Evolutionary conservation across 768 basidiomycete genomes (phyloP), one percentile per base, ranked within the genome.

Genomic region (Leccinum arenicola): DNA sequence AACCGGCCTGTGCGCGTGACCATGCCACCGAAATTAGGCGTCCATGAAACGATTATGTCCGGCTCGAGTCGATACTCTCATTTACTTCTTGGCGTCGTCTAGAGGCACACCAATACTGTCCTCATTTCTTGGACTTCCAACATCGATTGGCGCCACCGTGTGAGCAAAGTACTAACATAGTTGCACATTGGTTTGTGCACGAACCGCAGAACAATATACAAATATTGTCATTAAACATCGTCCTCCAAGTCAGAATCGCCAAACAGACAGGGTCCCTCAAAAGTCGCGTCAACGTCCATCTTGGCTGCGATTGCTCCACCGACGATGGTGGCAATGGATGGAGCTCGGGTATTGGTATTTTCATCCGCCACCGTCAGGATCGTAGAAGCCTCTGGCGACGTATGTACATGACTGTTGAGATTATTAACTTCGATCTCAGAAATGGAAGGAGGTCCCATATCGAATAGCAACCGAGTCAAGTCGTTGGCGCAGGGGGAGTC

Each of bases 191-290:
- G 12, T 1, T 29, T 17, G 56, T 7, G 25, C 25, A 36, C 27
- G 25, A 23, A 15, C 19, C 14, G 33, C 1, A 27, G 7, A 43
- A 15, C 45, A 40, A 31, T 17, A n/a, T 38, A 36, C 52, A 6
- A 27, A 27, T 27, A 61, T 27, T 33, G 27, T 52, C 29, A 6
- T 36, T 54, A 71, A 50, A 43, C 40, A 3, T 53, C 63, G 31
- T 73, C 73, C 21, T 67, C 71, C 50, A 68, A 33, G 53, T 72
- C 71, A 45, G 71, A 74, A 17, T 72, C 71, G 52, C 55, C 59
- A 56, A 72, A 72, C 23, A 72, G 64, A 59, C 71, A 69, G 12
- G 71, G 71, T 21, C 71, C 73, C 14, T 61, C 61, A 36, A 64
- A 67, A 5, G 45, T 52, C 48, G 54, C 29, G 27, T 64, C 61